Percentiles rank a stretch among this genome's conserved stretches.
Evolutionary conservation across 179 eudicot genomes (phyloP).

Genomic region (Nepenthes alata): DNA sequence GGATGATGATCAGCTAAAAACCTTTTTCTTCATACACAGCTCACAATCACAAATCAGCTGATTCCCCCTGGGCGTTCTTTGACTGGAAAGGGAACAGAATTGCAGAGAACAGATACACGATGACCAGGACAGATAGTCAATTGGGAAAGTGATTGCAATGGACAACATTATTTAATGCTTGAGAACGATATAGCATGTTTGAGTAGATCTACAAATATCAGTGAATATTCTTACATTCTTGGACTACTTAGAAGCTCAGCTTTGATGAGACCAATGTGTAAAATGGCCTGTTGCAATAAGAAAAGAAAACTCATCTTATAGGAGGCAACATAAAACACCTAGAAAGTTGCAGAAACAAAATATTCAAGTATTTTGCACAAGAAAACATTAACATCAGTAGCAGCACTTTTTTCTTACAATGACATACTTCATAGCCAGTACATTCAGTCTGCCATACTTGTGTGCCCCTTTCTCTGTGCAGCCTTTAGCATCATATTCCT

Average conservation of each 20-base stretch:
- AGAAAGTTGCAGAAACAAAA: not conserved
- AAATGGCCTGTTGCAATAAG: not conserved
- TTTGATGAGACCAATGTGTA: not conserved
- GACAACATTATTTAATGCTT: not conserved
- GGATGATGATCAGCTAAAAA: conserved; percentile 8
- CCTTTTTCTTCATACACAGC: conserved; percentile 49
- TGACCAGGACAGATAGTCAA: not conserved
- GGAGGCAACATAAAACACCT: not conserved
- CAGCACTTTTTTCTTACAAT: too few species aligned
- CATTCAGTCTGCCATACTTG: conserved; percentile 66
- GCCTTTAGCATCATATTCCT: conserved; percentile 91
- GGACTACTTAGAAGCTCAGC: not conserved
- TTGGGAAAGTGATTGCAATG: not conserved
- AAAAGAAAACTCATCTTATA: not conserved
- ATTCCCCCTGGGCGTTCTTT: conserved; percentile 27
- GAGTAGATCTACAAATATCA: not conserved
- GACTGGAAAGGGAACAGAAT: conserved; percentile 20
- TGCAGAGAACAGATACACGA: not conserved
- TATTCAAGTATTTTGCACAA: not conserved
- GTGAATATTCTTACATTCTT: not conserved
- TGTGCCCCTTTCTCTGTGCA: conserved; percentile 98
- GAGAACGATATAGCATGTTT: not conserved
- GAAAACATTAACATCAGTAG: not conserved
- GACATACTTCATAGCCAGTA: too few species aligned
- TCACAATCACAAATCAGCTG: conserved; percentile 44